Evolutionary conservation across 108 stramenopile genomes (phyloP).

Genomic region (Aurantiochytrium sp.): DNA sequence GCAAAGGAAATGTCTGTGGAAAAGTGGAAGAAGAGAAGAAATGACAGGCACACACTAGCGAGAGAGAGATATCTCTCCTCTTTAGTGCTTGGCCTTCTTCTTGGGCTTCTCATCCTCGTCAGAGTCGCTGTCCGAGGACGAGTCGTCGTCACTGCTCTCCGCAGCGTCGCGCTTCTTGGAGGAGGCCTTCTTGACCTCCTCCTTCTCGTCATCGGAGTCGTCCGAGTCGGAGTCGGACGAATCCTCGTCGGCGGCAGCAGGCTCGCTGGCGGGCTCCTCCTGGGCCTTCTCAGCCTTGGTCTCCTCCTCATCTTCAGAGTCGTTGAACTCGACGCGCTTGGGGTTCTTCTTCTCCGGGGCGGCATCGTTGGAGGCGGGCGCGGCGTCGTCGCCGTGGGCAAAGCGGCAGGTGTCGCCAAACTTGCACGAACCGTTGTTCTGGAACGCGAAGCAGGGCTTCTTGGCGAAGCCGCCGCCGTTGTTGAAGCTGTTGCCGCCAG

Average conservation of each 20-base stretch:
- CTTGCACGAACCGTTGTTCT: not conserved
- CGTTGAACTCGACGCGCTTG: slow-evolving; percentile 1
- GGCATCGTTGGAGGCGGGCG: not conserved
- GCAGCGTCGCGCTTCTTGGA: not conserved
- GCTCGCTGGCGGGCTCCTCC: not conserved
- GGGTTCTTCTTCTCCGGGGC: not conserved
- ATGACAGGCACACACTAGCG: too few relatives aligned
- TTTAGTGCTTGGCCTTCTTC: slow-evolving; percentile 11
- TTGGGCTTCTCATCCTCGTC: not conserved
- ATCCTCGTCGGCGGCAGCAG: not conserved
- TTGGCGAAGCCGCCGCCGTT: not conserved
- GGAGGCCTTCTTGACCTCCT: not conserved
- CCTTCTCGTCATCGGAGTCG: not conserved
- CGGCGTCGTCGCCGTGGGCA: not conserved
- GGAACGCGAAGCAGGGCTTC: not conserved
- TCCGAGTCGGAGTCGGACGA: not conserved
- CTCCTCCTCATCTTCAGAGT: slow-evolving; percentile 5
- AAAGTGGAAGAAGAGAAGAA: too few relatives aligned
- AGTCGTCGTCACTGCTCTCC: not conserved
- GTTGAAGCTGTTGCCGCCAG: not conserved
- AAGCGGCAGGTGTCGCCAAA: slow-evolving; percentile 10
- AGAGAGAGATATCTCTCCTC: too few relatives aligned
- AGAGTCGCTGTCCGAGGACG: not conserved
- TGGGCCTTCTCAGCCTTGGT: not conserved
- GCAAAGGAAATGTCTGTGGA: too few relatives aligned